phyloP scores from a whole-genome alignment of 768 basidiomycete genomes.

The Hysterangium stoloniferum region DNA sequence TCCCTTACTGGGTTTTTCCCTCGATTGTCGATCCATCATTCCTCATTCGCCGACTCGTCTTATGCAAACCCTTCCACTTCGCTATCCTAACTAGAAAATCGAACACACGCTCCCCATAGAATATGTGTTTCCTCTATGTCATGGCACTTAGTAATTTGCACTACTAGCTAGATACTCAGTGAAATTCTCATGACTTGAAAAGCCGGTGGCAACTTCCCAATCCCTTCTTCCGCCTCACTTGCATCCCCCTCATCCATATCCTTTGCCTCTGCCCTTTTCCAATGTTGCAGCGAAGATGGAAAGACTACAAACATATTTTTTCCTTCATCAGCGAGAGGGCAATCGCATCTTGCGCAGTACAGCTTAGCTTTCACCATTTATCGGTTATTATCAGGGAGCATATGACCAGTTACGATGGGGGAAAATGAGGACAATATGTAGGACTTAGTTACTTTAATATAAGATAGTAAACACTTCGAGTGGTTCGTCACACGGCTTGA shows the following conservation, averaged over 20 bases:
- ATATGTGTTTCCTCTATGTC: not conserved
- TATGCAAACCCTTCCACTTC: not conserved
- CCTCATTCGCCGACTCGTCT: not conserved
- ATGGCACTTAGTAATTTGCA: not conserved
- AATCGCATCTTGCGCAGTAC: not conserved
- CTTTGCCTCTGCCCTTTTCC: not conserved
- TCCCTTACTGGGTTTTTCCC: not conserved
- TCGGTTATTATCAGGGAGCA: not conserved
- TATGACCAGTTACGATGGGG: not conserved
- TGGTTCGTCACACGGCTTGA: not conserved
- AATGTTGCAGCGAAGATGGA: not conserved
- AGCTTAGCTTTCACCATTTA: not conserved
- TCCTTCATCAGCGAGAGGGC: conserved; percentile 1
- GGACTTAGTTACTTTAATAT: not conserved
- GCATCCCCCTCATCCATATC: not conserved
- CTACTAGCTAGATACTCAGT: not conserved
- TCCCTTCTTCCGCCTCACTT: not conserved
- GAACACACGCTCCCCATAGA: not conserved
- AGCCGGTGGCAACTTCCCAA: not conserved
- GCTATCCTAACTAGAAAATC: not conserved
- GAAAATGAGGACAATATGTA: not conserved
- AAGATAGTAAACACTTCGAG: not conserved
- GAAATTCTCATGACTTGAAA: not conserved
- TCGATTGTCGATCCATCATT: not conserved
- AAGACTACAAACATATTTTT: not conserved